Evolutionary conservation across 2,329 filamentous ascomycete genomes (phyloP), one percentile per base, ranked within the genome.

Genomic region (Botrytis deweyae): DNA sequence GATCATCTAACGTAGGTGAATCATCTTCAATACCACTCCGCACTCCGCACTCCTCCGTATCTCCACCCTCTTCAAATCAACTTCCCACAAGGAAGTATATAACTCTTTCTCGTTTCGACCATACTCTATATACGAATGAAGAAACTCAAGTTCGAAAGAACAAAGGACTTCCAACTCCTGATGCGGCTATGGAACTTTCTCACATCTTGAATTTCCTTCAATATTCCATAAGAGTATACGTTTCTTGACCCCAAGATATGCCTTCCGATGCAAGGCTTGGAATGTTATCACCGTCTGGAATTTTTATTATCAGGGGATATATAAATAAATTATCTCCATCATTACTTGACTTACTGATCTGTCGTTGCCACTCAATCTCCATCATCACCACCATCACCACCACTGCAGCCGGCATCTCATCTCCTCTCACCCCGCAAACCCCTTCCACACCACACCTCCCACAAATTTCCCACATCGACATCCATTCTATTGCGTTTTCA

Each of bases 401-500:
- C 42, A 18, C 33, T 33, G 33, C 33, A 33, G 33, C 33, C 3
- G 33, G 33, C 33, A 33, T 33, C 33, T 33, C 20, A 46, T 22
- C 18, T 44, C 16, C 2, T 44, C 44, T 46, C 44, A 46, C 20
- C 40, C 3, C 40, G 14, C 12, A 18, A 6, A 7, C 6, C 6
- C 49, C 25, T 52, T n/a, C 49, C 18, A 49, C 49, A 52, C 22
- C 10, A 25, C 49, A 52, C 12, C 10, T n/a, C 5, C 5, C 49
- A 14, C 25, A 55, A 14, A 55, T 4, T 7, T 7, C 10, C 1
- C 49, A n/a, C 49, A 16, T n/a, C 49, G 5, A 55, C 2, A 14
- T n/a, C 25, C 25, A 25, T n/a, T 7, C 1, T 3, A n/a, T 7
- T n/a, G 49, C 14, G 1, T n/a, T n/a, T 2, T 1, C 12, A 55